Evolutionary conservation across 73 alveolate species (phyloP).

Genomic region (Paramecium tetraurelia): DNA sequence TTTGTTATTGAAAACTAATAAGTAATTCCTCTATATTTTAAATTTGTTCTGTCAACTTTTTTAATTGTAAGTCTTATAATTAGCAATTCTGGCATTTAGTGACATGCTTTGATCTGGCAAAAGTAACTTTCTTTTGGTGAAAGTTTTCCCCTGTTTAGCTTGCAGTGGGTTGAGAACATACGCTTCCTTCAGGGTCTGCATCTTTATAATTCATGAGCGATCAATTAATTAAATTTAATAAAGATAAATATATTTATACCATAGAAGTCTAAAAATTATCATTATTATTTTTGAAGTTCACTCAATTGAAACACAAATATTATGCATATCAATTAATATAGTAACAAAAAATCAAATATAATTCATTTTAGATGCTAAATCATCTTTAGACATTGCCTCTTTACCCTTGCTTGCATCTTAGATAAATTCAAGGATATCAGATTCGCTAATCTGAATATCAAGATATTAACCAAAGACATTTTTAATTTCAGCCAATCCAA

Average conservation of each 20-base stretch:
- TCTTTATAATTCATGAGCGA: background rate
- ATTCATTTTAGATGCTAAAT: slow-evolving; percentile 33
- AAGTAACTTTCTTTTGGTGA: background rate
- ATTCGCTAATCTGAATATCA: slow-evolving; percentile 51
- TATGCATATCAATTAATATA: too few relatives aligned
- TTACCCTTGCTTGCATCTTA: slow-evolving; percentile 49
- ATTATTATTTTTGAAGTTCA: background rate
- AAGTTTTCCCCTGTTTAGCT: background rate
- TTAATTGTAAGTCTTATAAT: background rate
- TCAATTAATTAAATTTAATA: background rate
- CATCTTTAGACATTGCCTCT: slow-evolving; percentile 44
- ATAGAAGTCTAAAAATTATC: background rate
- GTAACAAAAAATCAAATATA: background rate
- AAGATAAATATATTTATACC: background rate
- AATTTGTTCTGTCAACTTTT: background rate
- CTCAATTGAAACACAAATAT: background rate
- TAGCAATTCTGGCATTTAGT: background rate
- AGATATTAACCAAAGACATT: slow-evolving; percentile 44
- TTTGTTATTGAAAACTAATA: background rate
- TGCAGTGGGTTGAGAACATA: background rate
- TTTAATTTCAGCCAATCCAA: slow-evolving; percentile 41
- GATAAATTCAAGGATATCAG: slow-evolving; percentile 54
- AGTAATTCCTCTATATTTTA: background rate
- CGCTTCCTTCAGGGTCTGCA: background rate
- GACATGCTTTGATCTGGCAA: background rate